Evolutionary conservation across 768 basidiomycete genomes (phyloP).

Genomic region (Lentinus tigrinus): DNA sequence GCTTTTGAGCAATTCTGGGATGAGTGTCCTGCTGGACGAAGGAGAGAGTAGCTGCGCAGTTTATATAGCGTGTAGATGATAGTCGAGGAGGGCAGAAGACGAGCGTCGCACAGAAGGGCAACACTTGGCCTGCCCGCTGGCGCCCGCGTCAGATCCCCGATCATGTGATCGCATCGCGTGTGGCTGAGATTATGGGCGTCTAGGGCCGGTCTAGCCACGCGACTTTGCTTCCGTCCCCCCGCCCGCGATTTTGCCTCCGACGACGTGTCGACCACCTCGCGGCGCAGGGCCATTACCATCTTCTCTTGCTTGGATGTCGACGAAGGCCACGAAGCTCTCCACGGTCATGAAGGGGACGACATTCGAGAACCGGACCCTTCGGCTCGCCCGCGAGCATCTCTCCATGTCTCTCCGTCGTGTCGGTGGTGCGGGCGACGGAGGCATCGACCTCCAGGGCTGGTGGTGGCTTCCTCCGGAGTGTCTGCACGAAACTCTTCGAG

Average conservation of each 20-base stretch:
- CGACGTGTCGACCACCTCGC: no score
- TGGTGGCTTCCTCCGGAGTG: slow-evolving; percentile 73
- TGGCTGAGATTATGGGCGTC: background rate
- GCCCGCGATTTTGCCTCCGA: no score
- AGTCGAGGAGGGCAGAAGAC: background rate
- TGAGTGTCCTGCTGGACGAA: no score
- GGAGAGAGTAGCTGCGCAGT: background rate
- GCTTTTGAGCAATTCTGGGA: no score
- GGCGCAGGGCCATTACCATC: no score
- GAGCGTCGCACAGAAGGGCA: background rate
- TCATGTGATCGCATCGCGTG: background rate
- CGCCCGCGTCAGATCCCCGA: background rate
- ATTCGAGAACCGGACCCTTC: slow-evolving; percentile 71
- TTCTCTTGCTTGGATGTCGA: background rate
- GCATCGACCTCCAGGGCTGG: slow-evolving; percentile 87
- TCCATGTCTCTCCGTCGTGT: slow-evolving; percentile 81
- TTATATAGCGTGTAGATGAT: background rate
- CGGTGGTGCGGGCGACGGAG: slow-evolving; percentile 88
- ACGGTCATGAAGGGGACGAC: slow-evolving; percentile 66
- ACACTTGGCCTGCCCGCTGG: background rate
- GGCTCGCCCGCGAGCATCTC: slow-evolving; percentile 57
- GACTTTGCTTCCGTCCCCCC: background rate
- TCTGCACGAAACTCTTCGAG: background rate
- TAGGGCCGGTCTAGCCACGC: background rate
- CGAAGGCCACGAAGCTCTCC: slow-evolving; percentile 28